Evolutionary conservation across 1,139 yeast genomes (phyloP).

Genomic region (Hyphopichia wangnamkhiaoensis): DNA sequence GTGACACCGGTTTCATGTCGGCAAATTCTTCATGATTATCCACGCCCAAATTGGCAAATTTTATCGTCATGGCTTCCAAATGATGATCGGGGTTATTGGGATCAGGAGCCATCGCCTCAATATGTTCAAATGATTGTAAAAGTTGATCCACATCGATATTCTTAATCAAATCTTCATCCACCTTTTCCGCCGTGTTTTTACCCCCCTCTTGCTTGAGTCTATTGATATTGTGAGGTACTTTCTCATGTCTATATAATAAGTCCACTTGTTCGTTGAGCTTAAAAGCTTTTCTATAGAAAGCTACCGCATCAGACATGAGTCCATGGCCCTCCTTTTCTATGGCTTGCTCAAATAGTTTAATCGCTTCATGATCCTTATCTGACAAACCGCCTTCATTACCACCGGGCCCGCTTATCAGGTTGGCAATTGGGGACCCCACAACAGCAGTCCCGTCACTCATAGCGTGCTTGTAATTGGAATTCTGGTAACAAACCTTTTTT

Average conservation of each 20-base stretch:
- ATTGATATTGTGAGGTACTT: constrained; percentile 31
- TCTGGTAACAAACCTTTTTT: no score
- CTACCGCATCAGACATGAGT: constrained; percentile 77
- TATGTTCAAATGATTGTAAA: constrained; percentile 30
- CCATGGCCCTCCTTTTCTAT: constrained; percentile 74
- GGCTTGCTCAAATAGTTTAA: constrained; percentile 67
- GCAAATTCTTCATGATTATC: constrained; percentile 26
- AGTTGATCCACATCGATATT: constrained; percentile 40
- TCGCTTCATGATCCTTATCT: constrained; percentile 43
- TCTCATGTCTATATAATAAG: constrained; percentile 57
- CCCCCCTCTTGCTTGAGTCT: constrained; percentile 30
- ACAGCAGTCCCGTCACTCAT: constrained; percentile 13
- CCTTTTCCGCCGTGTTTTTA: constrained; percentile 25
- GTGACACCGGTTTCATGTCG: constrained; percentile 48
- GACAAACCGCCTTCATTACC: constrained; percentile 7
- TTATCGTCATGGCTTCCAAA: constrained; percentile 22
- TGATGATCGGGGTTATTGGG: constrained; percentile 18
- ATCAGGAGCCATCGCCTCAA: constrained; percentile 31
- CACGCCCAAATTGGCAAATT: constrained; percentile 33
- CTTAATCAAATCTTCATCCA: constrained; percentile 35
- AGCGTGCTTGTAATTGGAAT: not conserved
- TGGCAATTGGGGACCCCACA: constrained; percentile 1
- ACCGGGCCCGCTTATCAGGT: not conserved
- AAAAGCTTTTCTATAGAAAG: constrained; percentile 70
- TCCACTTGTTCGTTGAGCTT: constrained; percentile 70